Percentiles rank a stretch among this genome's conserved stretches.
phyloP scores from a whole-genome alignment of 192 early-diverging fungal genomes.

The Mortierella antarctica region DNA sequence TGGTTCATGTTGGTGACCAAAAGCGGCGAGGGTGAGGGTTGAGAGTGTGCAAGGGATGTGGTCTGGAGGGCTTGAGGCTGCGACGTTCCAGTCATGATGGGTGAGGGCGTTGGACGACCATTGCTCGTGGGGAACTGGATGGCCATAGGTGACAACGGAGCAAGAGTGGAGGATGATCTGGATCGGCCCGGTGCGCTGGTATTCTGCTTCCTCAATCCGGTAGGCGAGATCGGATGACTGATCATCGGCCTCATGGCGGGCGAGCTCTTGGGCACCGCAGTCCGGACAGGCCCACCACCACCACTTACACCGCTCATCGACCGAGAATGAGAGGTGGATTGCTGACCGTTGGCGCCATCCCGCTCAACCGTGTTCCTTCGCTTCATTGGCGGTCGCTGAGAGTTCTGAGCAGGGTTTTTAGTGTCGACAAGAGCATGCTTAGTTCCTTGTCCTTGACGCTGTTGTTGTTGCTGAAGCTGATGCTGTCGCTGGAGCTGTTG shows the following conservation, averaged over 20 bases:
- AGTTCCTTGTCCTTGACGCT: constrained; percentile 8
- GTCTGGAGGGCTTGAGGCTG: background rate
- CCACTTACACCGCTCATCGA: no score
- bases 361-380: constrained; percentile 33
- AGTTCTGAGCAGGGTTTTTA: constrained; percentile 10
- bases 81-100: constrained; percentile 27
- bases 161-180: background rate
- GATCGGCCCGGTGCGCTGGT: no score
- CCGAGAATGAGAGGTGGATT: no score
- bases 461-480: constrained; percentile 16
- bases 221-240: background rate
- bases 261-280: constrained; percentile 23
- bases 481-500: constrained; percentile 29
- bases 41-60: constrained; percentile 1
- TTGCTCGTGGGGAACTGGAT: constrained; percentile 10
- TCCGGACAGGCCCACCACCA: constrained; percentile 2
- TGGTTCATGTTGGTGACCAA: constrained; percentile 35
- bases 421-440: constrained; percentile 24
- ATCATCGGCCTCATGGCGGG: constrained; percentile 23
- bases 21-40: constrained; percentile 37
- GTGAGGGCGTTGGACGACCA: constrained; percentile 16
- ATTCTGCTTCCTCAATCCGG: constrained; percentile 8
- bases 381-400: constrained; percentile 34
- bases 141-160: constrained; percentile 16
- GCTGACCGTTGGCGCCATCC: background rate